Base-by-base conservation (phyloP, 73 alveolate genomes). In the Stentor coeruleus region DNA sequence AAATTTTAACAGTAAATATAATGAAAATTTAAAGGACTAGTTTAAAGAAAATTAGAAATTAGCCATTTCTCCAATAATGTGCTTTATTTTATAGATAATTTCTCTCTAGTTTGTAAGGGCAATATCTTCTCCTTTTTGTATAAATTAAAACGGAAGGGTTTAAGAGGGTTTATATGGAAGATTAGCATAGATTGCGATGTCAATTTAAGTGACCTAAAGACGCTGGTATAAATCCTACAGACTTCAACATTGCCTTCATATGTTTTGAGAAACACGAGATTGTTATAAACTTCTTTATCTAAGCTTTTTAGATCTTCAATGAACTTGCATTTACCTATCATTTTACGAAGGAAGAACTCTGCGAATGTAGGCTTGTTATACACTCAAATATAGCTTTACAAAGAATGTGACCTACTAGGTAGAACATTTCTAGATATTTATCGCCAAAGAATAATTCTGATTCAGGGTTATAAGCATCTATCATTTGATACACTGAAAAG, bases 381-480 rank as follows among this genome's bases (percentile, higher is more conserved):
- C 94, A 92, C 85, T 96, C 98, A 84, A 83, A 96, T 88, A 96
- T 92, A 31, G 97, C 99, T 81, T 95, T 96, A 36, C 98, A 98
- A 55, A 96, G 82, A 28, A 96, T 86, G 82, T 88, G 92, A 35
- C 99, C 99, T 40, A 96, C 80, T 86, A 94, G 94, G 60, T 88
- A 91, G 86, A 92, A 96, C 86, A 90, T 91, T n/a, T 59, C 84
- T 59, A 93, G 88, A 84, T 89, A 93, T n/a, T 92, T 85, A 0
- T 86, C 74, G 30, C 92, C 92, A 40, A 88, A 74, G 39, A 74
- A 41, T 3, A 74, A 49, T 3, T 35, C 58, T 30, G 92, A 74
- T n/a, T 84, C 66, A n/a, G 93, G 97, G 97, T 58, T 93, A 94
- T 33, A 96, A 87, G 36, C 95, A 94, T 59, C 90, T 87, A 77